Base-by-base conservation (phyloP, 352 stramenopile genomes). In the Phytophthora hybrid region DNA sequence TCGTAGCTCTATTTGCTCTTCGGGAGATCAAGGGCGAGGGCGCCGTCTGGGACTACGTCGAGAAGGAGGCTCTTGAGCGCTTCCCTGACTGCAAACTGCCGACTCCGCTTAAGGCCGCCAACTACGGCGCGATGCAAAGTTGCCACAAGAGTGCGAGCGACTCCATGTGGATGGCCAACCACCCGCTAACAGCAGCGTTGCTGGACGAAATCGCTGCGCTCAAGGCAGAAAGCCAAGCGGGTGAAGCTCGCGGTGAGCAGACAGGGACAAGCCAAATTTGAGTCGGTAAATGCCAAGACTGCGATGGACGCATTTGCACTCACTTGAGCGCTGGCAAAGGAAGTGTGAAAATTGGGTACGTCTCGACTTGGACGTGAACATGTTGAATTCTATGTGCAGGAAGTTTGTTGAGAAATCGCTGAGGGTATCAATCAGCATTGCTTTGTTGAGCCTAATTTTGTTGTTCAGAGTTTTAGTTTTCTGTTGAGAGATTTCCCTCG, bases 71-170 rank as follows among this genome's bases (percentile, higher is more conserved):
- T 5, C 44, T 74, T 9, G 49, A 67, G 46, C 79, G 82, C 0
- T 89, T 89, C 32, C 82, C 84, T 0, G 74, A 89, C 56, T 89
- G 83, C 49, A 79, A 84, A 0, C 47, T 84, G 9, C 34, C 67
- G 29, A 62, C 87, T 49, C 81, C 81, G 16, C 60, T 87, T 10
- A 65, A 74, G 18, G 78, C 63, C 3, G 56, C 74, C 8, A 88
- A 87, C 62, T 71, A 65, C 8, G 71, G 69, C 39, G 62, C 74
- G 3, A 65, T 85, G 41, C 60, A 46, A 18, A 68, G 51, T 1
- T 34, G 61, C 13, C 68, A 75, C 55, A 44, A 56, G 31, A 53
- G 53, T 16, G 53, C 63, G 34, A 79, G 75, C 19, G 49, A 21
- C 10, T 82, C 76, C 19, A 79, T 79, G 71, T 82, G 76, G 76